phyloP scores from a whole-genome alignment of 2,329 filamentous ascomycete species.

The Aureobasidium subglaciale region DNA sequence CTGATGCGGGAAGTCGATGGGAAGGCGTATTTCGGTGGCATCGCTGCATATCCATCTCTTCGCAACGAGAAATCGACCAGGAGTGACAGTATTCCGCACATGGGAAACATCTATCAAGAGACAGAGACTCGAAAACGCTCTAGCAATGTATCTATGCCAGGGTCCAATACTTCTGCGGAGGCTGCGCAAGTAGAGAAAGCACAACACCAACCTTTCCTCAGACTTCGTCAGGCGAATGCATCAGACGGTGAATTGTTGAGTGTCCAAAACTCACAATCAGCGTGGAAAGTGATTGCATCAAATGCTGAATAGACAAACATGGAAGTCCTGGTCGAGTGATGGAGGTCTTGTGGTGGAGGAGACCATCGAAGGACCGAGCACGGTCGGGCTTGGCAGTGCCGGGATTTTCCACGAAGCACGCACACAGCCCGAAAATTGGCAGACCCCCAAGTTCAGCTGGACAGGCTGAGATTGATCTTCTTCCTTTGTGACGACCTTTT shows the following conservation, averaged over 20 bases:
- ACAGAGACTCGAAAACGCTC: no score
- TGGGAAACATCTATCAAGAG: no score
- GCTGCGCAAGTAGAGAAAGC: neutral
- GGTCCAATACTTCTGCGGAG: neutral
- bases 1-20: no score
- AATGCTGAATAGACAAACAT: neutral
- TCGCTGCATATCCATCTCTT: no score
- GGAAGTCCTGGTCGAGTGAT: no score
- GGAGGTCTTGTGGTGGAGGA: neutral
- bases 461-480: neutral
- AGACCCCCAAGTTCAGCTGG: neutral
- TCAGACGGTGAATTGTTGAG: no score
- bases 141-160: no score
- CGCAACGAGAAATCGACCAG: no score
- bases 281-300: neutral
- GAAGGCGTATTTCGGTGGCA: no score
- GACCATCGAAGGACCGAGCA: neutral
- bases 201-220: neutral
- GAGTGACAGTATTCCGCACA: no score
- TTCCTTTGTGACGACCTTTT: constrained; percentile 9
- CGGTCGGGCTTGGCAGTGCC: neutral
- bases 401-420: neutral
- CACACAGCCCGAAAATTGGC: neutral
- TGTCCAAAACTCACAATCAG: no score
- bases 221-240: neutral